Evolutionary conservation across 208 protist species (phyloP).

Genomic region (Leishmania aethiopica): DNA sequence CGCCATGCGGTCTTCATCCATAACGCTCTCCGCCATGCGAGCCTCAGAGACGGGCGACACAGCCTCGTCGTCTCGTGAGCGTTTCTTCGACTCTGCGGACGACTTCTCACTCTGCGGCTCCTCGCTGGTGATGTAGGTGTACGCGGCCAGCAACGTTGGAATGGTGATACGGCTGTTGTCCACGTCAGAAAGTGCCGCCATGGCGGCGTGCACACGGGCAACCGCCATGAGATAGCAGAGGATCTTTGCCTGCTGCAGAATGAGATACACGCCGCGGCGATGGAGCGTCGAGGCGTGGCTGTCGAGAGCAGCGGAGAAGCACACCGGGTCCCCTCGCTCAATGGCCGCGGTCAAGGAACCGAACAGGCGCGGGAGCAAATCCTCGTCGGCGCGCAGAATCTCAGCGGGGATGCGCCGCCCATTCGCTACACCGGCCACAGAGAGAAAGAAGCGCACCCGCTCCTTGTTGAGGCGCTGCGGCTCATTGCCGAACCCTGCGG

Average conservation of each 20-base stretch:
- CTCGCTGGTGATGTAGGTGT: conserved; percentile 33
- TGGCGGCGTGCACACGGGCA: conserved; percentile 56
- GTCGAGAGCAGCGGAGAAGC: conserved; percentile 57
- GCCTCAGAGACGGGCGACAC: neutral
- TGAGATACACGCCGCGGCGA: conserved; percentile 75
- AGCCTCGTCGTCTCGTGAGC: conserved; percentile 9
- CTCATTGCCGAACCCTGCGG: conserved; percentile 50
- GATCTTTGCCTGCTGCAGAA: conserved; percentile 59
- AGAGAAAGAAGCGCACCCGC: conserved; percentile 76
- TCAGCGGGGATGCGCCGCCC: conserved; percentile 52
- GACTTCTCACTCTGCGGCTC: neutral
- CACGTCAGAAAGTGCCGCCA: conserved; percentile 38
- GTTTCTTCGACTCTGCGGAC: conserved; percentile 20
- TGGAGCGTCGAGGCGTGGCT: conserved; percentile 45
- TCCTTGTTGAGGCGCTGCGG: conserved; percentile 79
- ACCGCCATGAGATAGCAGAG: conserved; percentile 72
- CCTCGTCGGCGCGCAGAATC: conserved; percentile 46
- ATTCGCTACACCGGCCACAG: conserved; percentile 59
- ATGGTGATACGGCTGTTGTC: conserved; percentile 81
- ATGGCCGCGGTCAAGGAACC: conserved; percentile 45
- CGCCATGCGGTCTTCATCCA: conserved; percentile 70
- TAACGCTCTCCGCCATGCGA: conserved; percentile 24
- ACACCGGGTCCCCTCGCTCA: conserved; percentile 50
- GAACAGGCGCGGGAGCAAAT: conserved; percentile 59
- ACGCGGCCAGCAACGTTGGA: conserved; percentile 53